Base-by-base conservation (phyloP, 768 basidiomycete species). In the Phaffia tasmanica region DNA sequence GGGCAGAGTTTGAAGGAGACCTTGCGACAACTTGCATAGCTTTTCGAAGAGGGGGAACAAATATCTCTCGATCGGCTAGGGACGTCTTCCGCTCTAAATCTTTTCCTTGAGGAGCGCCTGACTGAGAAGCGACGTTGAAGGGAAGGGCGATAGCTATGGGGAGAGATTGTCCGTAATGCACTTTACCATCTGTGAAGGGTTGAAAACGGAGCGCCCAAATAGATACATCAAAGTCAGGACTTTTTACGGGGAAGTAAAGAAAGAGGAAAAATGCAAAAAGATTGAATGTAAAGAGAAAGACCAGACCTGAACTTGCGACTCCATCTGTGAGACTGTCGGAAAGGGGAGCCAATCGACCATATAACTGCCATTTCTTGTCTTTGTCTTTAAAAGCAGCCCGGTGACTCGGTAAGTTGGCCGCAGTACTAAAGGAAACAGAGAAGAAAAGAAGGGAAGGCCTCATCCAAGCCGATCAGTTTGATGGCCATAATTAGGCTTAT, bases 361-460 rank as follows among this genome's bases (percentile, higher is more conserved):
- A 64, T 54, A 64, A 48, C 30, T 64, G 54, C 63, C 63, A 64
- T 7, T 64, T 46, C 19, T 56, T 54, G 27, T 51, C 23, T 23
- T 54, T 53, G 25, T 64, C 63, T 48, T 56, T 64, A 46, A 46
- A 64, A 15, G 50, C 63, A 32, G 63, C 63, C 25, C 63, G 63
- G 15, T 64, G 63, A 29, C 50, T 54, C 1, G 63, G 63, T 8
- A 64, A 35, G n/a, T 64, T 56, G 32, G 63, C 63, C 27, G 32
- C 63, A n/a, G 63, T 64, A 4, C 63, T 64, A 0, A 57, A 57
- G 19, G 18, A n/a, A 19, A 7, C 6, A 15, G 16, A 23, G 27
- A 57, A 27, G 56, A 27, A n/a, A 54, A 27, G 27, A 54, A 27
- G 27, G 53, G 4, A 54, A 18, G 27, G 16, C 8, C 16, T 16